Conservation (phyloP, 345 rosid genomes). For the Dimocarpus longan region DNA sequence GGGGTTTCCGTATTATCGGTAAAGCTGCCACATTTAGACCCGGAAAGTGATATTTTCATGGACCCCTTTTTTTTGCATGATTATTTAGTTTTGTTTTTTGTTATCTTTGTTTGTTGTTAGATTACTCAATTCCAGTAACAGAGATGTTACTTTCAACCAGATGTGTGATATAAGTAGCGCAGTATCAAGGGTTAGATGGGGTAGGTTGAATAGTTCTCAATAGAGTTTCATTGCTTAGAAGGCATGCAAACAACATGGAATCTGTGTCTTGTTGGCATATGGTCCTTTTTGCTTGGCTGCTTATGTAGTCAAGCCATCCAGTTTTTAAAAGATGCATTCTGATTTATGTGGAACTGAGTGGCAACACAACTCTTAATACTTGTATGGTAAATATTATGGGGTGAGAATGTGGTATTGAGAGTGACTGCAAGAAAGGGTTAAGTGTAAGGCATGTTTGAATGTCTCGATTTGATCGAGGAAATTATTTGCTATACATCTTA, state of each 20-base stretch:
- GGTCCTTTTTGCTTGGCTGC: not conserved
- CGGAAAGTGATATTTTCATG: not conserved
- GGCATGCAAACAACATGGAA: conserved; percentile 9
- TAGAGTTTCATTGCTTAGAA: not conserved
- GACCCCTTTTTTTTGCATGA: not conserved
- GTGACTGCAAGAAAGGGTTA: not conserved
- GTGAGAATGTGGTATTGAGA: not conserved
- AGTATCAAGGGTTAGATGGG: not conserved
- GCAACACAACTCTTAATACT: not conserved
- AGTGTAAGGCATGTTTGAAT: not conserved
- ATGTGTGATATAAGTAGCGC: not conserved
- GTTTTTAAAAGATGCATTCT: not conserved
- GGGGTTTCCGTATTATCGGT: not conserved
- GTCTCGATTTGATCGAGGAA: not conserved
- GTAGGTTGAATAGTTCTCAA: not conserved
- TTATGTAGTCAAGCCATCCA: no score
- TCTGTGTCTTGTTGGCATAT: not conserved
- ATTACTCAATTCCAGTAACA: not conserved
- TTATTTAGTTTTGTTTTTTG: not conserved
- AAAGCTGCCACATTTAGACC: not conserved
- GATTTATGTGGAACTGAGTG: not conserved
- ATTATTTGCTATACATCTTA: not conserved
- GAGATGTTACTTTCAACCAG: not conserved
- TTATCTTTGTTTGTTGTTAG: not conserved
- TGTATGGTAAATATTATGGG: not conserved